Base-by-base conservation (phyloP, 176 grass and related monocot genomes). In the Musa schizocarpa region DNA sequence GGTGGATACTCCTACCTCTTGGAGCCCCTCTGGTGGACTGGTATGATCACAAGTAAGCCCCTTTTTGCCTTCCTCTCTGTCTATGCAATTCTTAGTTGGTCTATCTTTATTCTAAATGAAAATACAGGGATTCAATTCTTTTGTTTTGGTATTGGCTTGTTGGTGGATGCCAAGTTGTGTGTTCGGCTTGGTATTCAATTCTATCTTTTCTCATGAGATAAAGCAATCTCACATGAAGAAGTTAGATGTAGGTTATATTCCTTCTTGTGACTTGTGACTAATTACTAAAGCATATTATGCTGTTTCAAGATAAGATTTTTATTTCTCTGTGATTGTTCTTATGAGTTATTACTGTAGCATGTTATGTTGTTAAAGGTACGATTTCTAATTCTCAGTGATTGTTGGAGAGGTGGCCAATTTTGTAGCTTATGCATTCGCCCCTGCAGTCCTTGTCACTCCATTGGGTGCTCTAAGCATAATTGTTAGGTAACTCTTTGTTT, bases 401-500 rank as follows among this genome's bases (percentile, higher is more conserved):
- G 80, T 94, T 24, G 95, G 95, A 58, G 95, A 99, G 81, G 24
- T 92, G 2, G 95, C 91, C 10, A 99, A 99, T 89, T 99, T 99
- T 64, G 86, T 94, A 1, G 95, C 95, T 0, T 99, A 99, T 54
- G 90, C 91, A 6, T 94, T 99, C n/a, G 95, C 95, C 16, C 95
- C 95, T 0, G 90, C 95, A 5, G 88, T 99, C 55, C 84, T 99
- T 11, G 90, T 99, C 34, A 99, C 95, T 80, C 95, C 95, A 73
- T 86, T 99, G 48, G 95, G 95, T 78, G 95, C 95, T 9, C 66
- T 99, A 69, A 99, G 95, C 73, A 99, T 99, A 81, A 99, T 99
- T 73, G 86, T 99, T 52, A 99, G 95, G 95, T 91, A 82, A 53
- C 25, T 73, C 9, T 11, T 12, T 16, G 0, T 62, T 16, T 51